Percentiles rank a stretch among this genome's conserved stretches.
These are phyloP conservation scores for Cystobasidium ongulense DNA, from an alignment of 768 basidiomycete genomes.

Conservation along the genomic window DNA sequence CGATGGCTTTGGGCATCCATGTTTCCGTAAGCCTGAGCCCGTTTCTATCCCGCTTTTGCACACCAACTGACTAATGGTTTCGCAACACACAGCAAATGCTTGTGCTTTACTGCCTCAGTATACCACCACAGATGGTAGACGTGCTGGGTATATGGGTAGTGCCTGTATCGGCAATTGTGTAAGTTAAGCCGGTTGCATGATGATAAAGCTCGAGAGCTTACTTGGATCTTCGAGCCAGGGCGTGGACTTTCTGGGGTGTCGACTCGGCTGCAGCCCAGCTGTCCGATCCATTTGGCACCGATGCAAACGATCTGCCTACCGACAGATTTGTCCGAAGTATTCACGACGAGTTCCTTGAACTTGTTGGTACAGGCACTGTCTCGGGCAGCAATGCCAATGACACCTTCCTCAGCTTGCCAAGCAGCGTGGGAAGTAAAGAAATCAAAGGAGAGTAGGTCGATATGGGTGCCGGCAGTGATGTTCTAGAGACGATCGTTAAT, in stretches of 20 bases:
- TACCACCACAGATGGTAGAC: conserved; percentile 29
- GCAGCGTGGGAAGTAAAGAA: background rate
- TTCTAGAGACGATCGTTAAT: too few species aligned
- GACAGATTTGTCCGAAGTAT: conserved; percentile 15
- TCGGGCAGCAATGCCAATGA: conserved; percentile 28
- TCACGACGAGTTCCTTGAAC: conserved; percentile 22
- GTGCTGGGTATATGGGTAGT: conserved; percentile 26
- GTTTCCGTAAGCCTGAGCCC: background rate
- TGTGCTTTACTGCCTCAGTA: conserved; percentile 29
- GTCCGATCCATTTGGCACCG: conserved; percentile 28
- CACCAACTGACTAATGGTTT: background rate
- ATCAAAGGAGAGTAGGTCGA: conserved; percentile 7
- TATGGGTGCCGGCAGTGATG: background rate
- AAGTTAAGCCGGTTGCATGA: background rate
- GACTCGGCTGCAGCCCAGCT: conserved; percentile 32
- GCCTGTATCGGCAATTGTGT: conserved; percentile 23
- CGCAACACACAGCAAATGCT: conserved; percentile 28
- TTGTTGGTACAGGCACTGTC: background rate
- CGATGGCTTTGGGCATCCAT: conserved; percentile 19
- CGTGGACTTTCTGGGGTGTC: conserved; percentile 31
- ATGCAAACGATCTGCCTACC: background rate
- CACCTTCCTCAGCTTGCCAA: conserved; percentile 2
- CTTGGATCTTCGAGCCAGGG: background rate
- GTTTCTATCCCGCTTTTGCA: background rate
- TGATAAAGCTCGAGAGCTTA: background rate